Base-by-base conservation (phyloP, 352 stramenopile genomes). In the Phytophthora idaei region DNA sequence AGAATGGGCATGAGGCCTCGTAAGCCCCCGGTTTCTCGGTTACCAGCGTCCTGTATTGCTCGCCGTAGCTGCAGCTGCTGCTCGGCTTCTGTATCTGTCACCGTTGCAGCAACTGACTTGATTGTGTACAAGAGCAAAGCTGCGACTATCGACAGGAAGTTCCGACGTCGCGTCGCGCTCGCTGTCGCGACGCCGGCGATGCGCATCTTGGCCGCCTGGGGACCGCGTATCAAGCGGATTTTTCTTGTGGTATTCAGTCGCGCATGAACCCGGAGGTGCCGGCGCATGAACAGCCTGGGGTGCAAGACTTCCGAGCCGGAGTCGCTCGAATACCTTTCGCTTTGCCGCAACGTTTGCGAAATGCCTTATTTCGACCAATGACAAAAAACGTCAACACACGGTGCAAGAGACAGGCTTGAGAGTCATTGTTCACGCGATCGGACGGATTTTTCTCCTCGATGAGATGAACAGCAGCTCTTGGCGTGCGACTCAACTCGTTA, bases 1-100 rank as follows among this genome's bases (percentile, higher is more conserved):
- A 59, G 7, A 60, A 73, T 66, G 48, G 63, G 57, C 69, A 76
- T 73, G 25, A 75, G 47, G 11, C 50, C 57, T 5, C 69, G 57
- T 34, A 61, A 44, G 7, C 15, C 32, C 9, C 57, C 42, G 17
- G 1, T 48, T 42, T 61, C 37, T 45, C 45, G 58, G 21, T 57
- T 42, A 2, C 47, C 21, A 7, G 15, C 15, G 27, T 51, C 42
- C 31, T 66, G 21, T 45, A 25, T n/a, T 25, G 29, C 27, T 31
- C 51, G 51, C 47, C 44, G 27, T 15, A 63, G 42, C 21, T 66
- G 61, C 36, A 59, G 36, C 27, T 46, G 56, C 28, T 37, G 28
- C 15, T 68, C 31, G 25, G 53, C 28, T 15, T 56, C 34, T 34
- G 17, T 12, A 61, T 39, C 37, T 50, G 47, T 32, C 21, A 54